Evolutionary conservation across 164 flowering plant species (phyloP).

Genomic region (Nymphaea colorata): DNA sequence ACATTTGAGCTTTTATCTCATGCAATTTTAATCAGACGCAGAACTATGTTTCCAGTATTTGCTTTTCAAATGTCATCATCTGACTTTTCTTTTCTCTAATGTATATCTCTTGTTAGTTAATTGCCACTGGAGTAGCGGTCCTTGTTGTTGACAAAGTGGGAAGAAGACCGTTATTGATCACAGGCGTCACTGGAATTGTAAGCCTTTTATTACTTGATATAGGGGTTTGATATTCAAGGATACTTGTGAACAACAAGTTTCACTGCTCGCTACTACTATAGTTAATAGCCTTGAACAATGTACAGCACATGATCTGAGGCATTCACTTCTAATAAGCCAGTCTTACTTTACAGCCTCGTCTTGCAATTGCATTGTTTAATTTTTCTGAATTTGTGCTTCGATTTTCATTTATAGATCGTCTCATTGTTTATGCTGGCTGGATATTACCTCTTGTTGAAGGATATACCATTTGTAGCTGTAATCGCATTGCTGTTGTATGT

Average conservation of each 20-base stretch:
- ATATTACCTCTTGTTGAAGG: slow-evolving; percentile 61
- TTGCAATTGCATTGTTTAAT: not conserved
- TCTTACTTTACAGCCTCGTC: not conserved
- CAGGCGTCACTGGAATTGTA: slow-evolving; percentile 92
- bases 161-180: slow-evolving; percentile 84
- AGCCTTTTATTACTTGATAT: slow-evolving; percentile 14
- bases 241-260: too few species aligned
- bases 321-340: not conserved
- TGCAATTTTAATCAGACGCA: not conserved
- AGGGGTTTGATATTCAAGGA: not conserved
- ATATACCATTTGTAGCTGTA: slow-evolving; percentile 65
- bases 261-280: not conserved
- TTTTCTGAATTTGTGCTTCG: not conserved
- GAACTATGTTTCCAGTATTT: not conserved
- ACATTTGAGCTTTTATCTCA: not conserved
- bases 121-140: slow-evolving; percentile 88
- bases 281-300: not conserved
- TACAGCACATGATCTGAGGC: not conserved
- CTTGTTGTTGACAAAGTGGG: slow-evolving; percentile 85
- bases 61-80: not conserved
- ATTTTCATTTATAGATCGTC: slow-evolving; percentile 34
- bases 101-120: slow-evolving; percentile 27
- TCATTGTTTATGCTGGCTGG: slow-evolving; percentile 83
- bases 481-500: slow-evolving; percentile 74
- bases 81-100: not conserved